Base-by-base conservation (phyloP, 2,329 filamentous ascomycete species). In the Clarireedia homoeocarpa region DNA sequence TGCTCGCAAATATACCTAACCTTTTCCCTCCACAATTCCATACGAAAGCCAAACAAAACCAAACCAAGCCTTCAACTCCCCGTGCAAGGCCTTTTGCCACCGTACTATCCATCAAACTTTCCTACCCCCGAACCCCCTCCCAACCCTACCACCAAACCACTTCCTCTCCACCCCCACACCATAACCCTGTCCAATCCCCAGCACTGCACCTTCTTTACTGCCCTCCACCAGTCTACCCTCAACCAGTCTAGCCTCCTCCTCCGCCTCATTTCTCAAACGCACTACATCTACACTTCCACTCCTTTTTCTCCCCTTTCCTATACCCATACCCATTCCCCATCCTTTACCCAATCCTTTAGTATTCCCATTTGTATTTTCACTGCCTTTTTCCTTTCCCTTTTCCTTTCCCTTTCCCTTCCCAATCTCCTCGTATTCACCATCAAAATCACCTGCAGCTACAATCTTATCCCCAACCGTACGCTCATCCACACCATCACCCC, bases 221-320 rank as follows among this genome's bases (percentile, higher is more conserved):
- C 27, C 27, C 7, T 30, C 27, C 2, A 30, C 27, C 27, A 30
- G 10, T 10, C 27, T 30, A 7, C 1, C 27, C 27, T 30, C 27
- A n/a, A n/a, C n/a, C n/a, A n/a, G n/a, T n/a, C n/a, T n/a, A n/a
- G n/a, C n/a, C n/a, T n/a, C n/a, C 27, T 30, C 27, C 27, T 30
- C 27, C 0, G 27, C 27, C 27, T 30, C 27, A 30, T 30, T 30
- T 10, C 10, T 30, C 27, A 30, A 30, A 7, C 27, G 7, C 27
- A 30, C 27, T 5, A 24, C 34, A 40, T 40, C 42, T 12, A 59
- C 36, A 45, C 56, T 62, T 30, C 47, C 57, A 26, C 51, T 46
- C 45, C 39, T 60, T 7, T 36, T 38, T 15, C 36, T 39, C 40
- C n/a, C 34, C 12, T 27, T 39, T 1, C 24, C 24, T 2, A 45